Conservation (phyloP, 1,139 yeast species). For the Maudiozyma humilis region DNA sequence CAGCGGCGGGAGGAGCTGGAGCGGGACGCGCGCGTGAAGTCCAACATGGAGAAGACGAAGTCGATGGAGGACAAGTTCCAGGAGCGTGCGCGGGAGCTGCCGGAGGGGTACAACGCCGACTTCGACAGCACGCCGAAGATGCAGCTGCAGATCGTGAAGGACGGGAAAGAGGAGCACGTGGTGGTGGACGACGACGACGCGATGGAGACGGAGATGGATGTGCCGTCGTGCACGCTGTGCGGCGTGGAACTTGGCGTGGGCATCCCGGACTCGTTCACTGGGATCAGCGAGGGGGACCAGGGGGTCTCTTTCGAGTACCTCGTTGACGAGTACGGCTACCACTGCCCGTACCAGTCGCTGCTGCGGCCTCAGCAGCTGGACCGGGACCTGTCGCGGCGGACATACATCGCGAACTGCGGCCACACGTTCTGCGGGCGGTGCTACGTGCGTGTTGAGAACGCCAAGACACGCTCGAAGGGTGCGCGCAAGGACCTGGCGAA, state of each 20-base stretch:
- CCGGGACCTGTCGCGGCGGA: conserved; percentile 53
- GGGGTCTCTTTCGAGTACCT: conserved; percentile 25
- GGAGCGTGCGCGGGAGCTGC: conserved; percentile 17
- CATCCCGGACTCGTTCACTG: conserved; percentile 44
- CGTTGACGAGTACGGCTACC: conserved; percentile 32
- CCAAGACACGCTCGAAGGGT: conserved; percentile 18
- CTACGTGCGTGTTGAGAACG: conserved; percentile 35
- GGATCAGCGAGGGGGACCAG: conserved; percentile 20
- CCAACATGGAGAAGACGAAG: conserved; percentile 30
- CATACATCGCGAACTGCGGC: conserved; percentile 68
- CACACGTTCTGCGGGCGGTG: conserved; percentile 86
- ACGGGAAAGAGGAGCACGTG: conserved; percentile 29
- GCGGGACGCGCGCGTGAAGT: conserved; percentile 29
- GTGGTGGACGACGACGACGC: conserved; percentile 23
- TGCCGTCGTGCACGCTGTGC: conserved; percentile 59
- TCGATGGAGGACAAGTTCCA: conserved; percentile 19
- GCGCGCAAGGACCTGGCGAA: conserved; percentile 19
- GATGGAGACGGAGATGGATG: conserved; percentile 32
- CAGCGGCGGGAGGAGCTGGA: conserved; percentile 34
- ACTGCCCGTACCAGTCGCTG: conserved; percentile 60
- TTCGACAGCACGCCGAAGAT: conserved; percentile 25
- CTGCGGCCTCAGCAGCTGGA: conserved; percentile 47
- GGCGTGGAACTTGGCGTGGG: conserved; percentile 67
- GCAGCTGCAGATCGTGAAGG: conserved; percentile 28
- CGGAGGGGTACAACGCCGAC: conserved; percentile 26